phyloP scores from a whole-genome alignment of 1,139 yeast genomes.

The Geotrichum macrosporum region DNA sequence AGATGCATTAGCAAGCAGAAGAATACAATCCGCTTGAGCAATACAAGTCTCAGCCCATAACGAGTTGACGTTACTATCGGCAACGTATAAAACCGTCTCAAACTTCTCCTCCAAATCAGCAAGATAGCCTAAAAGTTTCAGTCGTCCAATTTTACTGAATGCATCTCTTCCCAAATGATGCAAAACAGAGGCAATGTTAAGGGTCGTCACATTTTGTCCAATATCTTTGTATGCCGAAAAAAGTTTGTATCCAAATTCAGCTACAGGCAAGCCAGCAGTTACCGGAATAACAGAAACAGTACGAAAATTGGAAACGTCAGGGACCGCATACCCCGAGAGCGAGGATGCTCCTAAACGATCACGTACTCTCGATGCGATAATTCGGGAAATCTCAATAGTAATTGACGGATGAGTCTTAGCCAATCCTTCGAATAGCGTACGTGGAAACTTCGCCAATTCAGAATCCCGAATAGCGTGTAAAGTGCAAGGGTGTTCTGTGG shows the following conservation, averaged over 20 bases:
- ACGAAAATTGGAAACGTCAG: conserved; percentile 43
- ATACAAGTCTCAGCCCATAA: conserved; percentile 92
- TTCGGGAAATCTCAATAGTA: conserved; percentile 82
- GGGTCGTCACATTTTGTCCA: conserved; percentile 67
- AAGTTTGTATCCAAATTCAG: conserved; percentile 73
- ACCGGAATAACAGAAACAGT: conserved; percentile 85
- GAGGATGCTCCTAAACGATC: conserved; percentile 27
- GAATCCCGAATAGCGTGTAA: conserved; percentile 89
- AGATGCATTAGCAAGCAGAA: conserved; percentile 44
- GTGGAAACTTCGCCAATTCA: conserved; percentile 88
- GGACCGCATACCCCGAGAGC: conserved; percentile 12
- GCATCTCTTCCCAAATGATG: conserved; percentile 87
- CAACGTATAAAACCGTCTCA: conserved; percentile 81
- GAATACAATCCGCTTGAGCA: conserved; percentile 87
- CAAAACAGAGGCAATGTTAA: conserved; percentile 78
- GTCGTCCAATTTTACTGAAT: conserved; percentile 78
- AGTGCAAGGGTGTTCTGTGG: conserved; percentile 66
- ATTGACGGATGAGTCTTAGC: conserved; percentile 84
- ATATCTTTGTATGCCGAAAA: conserved; percentile 66
- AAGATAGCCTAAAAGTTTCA: conserved; percentile 83
- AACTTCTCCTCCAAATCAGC: conserved; percentile 87
- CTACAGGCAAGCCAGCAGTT: conserved; percentile 72
- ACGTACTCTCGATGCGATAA: conserved; percentile 71
- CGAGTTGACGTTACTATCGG: conserved; percentile 78
- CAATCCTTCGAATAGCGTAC: conserved; percentile 78